Conservation (phyloP, 2,329 filamentous ascomycete genomes). For the Ascosphaera pollenicola region DNA sequence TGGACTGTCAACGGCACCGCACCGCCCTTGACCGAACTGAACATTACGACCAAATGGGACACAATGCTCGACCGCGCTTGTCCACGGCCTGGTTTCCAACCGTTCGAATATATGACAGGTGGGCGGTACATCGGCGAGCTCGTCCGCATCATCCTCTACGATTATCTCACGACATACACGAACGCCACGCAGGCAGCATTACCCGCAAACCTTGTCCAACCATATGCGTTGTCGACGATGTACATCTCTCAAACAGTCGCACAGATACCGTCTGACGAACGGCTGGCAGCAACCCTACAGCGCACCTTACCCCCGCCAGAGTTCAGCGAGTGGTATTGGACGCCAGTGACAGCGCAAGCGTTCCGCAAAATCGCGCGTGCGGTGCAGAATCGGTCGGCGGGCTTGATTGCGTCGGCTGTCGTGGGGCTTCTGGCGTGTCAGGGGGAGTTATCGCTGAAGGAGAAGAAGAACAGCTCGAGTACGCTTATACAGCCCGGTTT, state of each 20-base stretch:
- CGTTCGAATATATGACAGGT: conserved; percentile 67
- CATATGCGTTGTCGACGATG: conserved; percentile 45
- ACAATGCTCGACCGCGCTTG: conserved; percentile 40
- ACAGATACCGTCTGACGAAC: conserved; percentile 23
- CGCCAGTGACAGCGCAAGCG: conserved; percentile 31
- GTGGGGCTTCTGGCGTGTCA: conserved; percentile 47
- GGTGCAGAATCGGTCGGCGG: conserved; percentile 51
- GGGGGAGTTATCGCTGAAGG: conserved; percentile 33
- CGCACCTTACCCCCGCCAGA: conserved; percentile 32
- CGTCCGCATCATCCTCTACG: conserved; percentile 45
- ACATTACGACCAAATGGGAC: conserved; percentile 51
- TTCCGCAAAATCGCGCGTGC: conserved; percentile 46
- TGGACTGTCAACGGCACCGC: conserved; percentile 62
- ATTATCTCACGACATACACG: conserved; percentile 33
- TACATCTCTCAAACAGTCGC: conserved; percentile 52
- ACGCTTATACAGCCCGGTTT: conserved; percentile 11
- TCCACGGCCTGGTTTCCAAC: conserved; percentile 54
- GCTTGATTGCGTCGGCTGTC: conserved; percentile 49
- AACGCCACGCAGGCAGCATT: conserved; percentile 20
- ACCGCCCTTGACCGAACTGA: conserved; percentile 35
- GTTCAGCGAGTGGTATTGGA: conserved; percentile 37
- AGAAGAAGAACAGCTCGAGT: conserved; percentile 10
- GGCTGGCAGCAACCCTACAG: conserved; percentile 23
- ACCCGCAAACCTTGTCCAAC: conserved; percentile 31
- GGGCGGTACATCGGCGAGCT: conserved; percentile 60